Percentiles rank a stretch among this genome's conserved stretches.
phyloP scores from a whole-genome alignment of 2,329 filamentous ascomycete species.

The Sordariomycetes sp. region DNA sequence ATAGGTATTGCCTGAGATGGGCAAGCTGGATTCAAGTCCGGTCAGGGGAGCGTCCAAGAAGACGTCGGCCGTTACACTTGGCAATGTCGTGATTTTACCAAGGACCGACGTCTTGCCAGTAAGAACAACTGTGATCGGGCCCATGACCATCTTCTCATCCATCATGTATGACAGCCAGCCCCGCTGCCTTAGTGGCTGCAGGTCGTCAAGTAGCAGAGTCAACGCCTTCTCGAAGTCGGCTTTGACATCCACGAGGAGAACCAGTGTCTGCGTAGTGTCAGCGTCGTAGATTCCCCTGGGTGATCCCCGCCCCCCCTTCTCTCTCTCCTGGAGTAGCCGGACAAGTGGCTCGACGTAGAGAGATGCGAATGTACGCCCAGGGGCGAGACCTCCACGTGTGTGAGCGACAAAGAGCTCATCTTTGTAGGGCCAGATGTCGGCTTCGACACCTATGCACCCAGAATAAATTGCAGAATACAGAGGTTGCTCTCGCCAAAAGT shows the following conservation, averaged over 20 bases:
- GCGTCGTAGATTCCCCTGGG: slow-evolving; percentile 47
- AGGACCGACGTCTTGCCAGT: slow-evolving; percentile 40
- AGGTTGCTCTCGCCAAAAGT: slow-evolving; percentile 58
- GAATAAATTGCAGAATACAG: slow-evolving; percentile 52
- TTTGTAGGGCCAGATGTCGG: slow-evolving; percentile 57
- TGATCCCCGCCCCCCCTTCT: slow-evolving; percentile 31
- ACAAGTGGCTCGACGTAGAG: slow-evolving; percentile 59
- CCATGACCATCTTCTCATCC: slow-evolving; percentile 35
- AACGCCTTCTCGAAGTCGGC: slow-evolving; percentile 19
- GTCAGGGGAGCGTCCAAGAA: slow-evolving; percentile 59
- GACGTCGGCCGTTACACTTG: slow-evolving; percentile 35
- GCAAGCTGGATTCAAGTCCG: slow-evolving; percentile 23
- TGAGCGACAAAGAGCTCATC: slow-evolving; percentile 54
- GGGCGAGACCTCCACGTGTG: slow-evolving; percentile 40
- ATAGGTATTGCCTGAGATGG: slow-evolving; percentile 49
- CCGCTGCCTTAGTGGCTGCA: slow-evolving; percentile 47
- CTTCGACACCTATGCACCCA: slow-evolving; percentile 57
- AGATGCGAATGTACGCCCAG: slow-evolving; percentile 45
- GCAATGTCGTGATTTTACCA: not conserved
- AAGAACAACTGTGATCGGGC: slow-evolving; percentile 59
- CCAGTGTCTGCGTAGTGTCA: slow-evolving; percentile 42
- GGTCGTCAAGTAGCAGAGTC: slow-evolving; percentile 17
- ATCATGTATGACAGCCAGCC: slow-evolving; percentile 48
- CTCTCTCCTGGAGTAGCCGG: slow-evolving; percentile 43
- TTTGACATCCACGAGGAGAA: slow-evolving; percentile 64